Evolutionary conservation across 1,284 basidiomycete species (phyloP).

Genomic region (Xerocomus minutiporus): DNA sequence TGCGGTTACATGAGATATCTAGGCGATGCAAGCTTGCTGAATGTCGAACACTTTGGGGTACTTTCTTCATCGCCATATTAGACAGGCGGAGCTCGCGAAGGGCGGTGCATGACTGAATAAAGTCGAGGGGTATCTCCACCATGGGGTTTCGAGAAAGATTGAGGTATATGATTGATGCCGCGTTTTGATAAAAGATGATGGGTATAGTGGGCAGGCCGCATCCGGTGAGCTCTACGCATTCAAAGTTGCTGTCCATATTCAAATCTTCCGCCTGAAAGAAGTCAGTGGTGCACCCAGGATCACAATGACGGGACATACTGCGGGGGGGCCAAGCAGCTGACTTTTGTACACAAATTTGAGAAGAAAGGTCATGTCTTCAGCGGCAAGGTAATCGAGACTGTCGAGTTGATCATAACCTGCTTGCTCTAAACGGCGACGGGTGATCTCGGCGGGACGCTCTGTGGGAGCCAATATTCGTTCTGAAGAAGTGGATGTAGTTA

Average conservation of each 20-base stretch:
- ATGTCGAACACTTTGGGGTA: slow-evolving; percentile 81
- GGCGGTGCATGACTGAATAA: slow-evolving; percentile 84
- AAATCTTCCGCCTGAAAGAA: slow-evolving; percentile 61
- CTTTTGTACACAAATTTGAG: slow-evolving; percentile 86
- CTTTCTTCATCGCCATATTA: slow-evolving; percentile 93
- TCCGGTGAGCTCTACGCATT: slow-evolving; percentile 81
- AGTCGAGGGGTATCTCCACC: slow-evolving; percentile 94
- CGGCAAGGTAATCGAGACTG: slow-evolving; percentile 74
- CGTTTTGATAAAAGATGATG: slow-evolving; percentile 82
- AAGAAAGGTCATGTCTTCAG: slow-evolving; percentile 81
- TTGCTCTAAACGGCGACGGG: slow-evolving; percentile 81
- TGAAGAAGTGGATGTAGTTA: slow-evolving; percentile 29
- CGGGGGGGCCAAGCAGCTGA: slow-evolving; percentile 57
- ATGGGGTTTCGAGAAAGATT: slow-evolving; percentile 94
- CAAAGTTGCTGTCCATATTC: slow-evolving; percentile 70
- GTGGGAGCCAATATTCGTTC: slow-evolving; percentile 78
- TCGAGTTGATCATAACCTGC: slow-evolving; percentile 89
- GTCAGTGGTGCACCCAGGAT: slow-evolving; percentile 8
- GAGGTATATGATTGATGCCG: slow-evolving; percentile 81
- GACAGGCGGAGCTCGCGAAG: slow-evolving; percentile 85
- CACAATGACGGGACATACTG: slow-evolving; percentile 38
- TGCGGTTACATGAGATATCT: slow-evolving; percentile 91
- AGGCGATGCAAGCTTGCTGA: slow-evolving; percentile 76
- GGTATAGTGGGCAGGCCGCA: slow-evolving; percentile 88
- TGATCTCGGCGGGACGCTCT: slow-evolving; percentile 84